A percentile compares a stretch with the other conserved stretches of the same genome.
Evolutionary conservation across 2,329 filamentous ascomycete species (phyloP).

Genomic region (Tolypocladium tundrense): DNA sequence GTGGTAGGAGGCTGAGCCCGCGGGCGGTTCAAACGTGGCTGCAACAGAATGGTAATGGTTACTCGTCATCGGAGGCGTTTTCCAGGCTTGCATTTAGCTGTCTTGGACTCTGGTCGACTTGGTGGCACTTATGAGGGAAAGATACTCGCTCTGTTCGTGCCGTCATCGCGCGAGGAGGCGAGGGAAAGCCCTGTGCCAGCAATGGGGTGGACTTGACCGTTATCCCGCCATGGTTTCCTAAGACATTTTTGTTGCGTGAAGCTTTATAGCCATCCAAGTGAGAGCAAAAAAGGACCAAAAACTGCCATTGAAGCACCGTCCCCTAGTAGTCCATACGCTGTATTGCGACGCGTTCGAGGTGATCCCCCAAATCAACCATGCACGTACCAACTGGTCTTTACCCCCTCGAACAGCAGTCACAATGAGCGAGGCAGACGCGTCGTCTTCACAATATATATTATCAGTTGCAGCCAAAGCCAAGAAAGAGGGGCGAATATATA

Average conservation of each 20-base stretch:
- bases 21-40: conserved; percentile 6
- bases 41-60: conserved; percentile 8
- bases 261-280: conserved; percentile 13
- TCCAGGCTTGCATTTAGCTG: conserved; percentile 1
- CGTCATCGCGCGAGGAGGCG: conserved; percentile 25
- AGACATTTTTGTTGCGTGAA: conserved; percentile 16
- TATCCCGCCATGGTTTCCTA: conserved; percentile 46
- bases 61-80: conserved; percentile 3
- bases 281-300: conserved; percentile 10
- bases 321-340: not conserved
- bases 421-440: not conserved
- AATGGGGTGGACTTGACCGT: conserved; percentile 84
- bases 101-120: conserved; percentile 36
- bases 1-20: conserved; percentile 32
- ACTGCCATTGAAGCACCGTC: conserved; percentile 7
- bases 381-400: too few relatives aligned
- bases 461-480: too few relatives aligned
- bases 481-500: not conserved
- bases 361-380: not conserved
- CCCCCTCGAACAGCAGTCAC: not conserved
- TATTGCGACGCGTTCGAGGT: not conserved
- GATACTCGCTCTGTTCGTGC: conserved; percentile 56
- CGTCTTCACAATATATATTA: not conserved
- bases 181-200: conserved; percentile 98
- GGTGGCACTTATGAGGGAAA: conserved; percentile 98